Evolutionary conservation across 2,329 filamentous ascomycete genomes (phyloP).

Genomic region (Catunica adiposa): DNA sequence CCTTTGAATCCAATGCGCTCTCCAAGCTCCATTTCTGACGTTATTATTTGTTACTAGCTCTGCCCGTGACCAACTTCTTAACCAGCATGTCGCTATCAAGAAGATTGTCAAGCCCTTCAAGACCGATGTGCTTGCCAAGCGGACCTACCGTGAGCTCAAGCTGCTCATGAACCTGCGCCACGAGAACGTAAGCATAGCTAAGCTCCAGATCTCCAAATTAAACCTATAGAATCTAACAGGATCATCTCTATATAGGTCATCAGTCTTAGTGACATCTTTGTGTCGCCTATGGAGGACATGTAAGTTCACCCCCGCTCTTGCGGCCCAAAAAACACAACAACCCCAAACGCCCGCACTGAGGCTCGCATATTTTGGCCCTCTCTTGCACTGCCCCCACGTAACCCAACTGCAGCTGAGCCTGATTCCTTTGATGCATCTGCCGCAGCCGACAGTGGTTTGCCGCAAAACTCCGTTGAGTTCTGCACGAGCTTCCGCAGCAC

Average conservation of each 20-base stretch:
- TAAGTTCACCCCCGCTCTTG: conserved; percentile 29
- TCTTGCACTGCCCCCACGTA: background rate
- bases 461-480: background rate
- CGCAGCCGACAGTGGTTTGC: background rate
- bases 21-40: background rate
- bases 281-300: conserved; percentile 97
- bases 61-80: conserved; percentile 92
- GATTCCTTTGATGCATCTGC: background rate
- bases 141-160: conserved; percentile 95
- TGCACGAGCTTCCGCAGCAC: background rate
- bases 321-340: background rate
- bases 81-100: conserved; percentile 93
- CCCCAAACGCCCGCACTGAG: background rate
- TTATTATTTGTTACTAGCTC: conserved; percentile 41
- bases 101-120: conserved; percentile 99
- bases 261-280: conserved; percentile 97
- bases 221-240: conserved; percentile 14
- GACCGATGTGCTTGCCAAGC: conserved; percentile 94
- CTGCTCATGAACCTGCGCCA: conserved; percentile 90
- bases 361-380: no score
- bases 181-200: conserved; percentile 74
- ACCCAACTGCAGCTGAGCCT: background rate
- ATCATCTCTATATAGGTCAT: conserved; percentile 49
- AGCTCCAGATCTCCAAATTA: conserved; percentile 5
- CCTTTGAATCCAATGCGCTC: background rate